Base-by-base conservation (phyloP, 495 filamentous ascomycete genomes). In the Penicillium flavigenum region DNA sequence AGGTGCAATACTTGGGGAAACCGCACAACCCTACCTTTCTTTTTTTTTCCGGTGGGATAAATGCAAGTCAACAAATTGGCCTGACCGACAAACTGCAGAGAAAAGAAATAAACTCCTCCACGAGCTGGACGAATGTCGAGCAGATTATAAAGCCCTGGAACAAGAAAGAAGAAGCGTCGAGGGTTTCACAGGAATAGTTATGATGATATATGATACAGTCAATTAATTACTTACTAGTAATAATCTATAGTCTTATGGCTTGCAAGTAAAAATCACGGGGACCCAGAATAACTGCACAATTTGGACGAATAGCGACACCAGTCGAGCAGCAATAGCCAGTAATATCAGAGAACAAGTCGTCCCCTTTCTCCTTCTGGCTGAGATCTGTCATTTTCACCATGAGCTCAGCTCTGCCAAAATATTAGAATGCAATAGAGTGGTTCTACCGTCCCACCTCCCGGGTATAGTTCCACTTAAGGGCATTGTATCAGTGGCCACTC, bases 311-410 rank as follows among this genome's bases (percentile, higher is more conserved):
- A 14, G 51, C 46, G 43, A 57, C 16, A 34, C 24, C 54, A 56
- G 41, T 56, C 16, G 51, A 47, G 16, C 43, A 51, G 39, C 45
- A 47, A 43, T 19, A 61, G 47, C 65, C 65, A 68, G 63, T 68
- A 31, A 66, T 31, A 51, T 22, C 29, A 24, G 53, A 41, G 50
- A 42, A 48, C 16, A n/a, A n/a, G 26, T 36, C 32, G n/a, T 9
- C 44, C 11, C 17, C 17, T 44, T 46, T 47, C 47, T 56, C 48
- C 43, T 56, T 32, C 29, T 42, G 58, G 54, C 56, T 63, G 57
- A 43, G 66, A 69, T 69, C 59, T 69, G 64, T 69, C 66, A 69
- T 67, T 69, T 63, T 65, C 50, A 54, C 47, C 53, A 55, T 46
- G 60, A 52, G 60, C 56, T 68, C 66, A 68, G 66, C 61, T 64